Evolutionary conservation across 495 filamentous ascomycete species (phyloP).

Genomic region (Penicillium manginii): DNA sequence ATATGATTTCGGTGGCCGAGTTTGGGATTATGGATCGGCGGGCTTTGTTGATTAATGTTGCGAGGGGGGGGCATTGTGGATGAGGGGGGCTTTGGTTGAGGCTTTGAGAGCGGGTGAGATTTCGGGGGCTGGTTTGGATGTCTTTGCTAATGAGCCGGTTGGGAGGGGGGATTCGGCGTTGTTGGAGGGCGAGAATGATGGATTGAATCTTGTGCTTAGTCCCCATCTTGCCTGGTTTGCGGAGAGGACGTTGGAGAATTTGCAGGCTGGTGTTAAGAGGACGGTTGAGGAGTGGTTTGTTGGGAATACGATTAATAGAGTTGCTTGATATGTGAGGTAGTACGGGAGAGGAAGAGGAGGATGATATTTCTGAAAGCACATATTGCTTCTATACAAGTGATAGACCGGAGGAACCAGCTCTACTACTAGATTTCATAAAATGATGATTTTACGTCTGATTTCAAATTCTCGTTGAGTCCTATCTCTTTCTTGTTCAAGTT

Average conservation of each 20-base stretch:
- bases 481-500: too few relatives aligned
- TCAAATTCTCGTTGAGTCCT: too few relatives aligned
- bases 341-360: too few relatives aligned
- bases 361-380: too few relatives aligned
- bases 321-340: not conserved
- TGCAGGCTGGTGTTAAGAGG: slow-evolving; percentile 16
- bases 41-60: slow-evolving; percentile 58
- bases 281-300: slow-evolving; percentile 2
- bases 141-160: slow-evolving; percentile 56
- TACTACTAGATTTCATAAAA: too few relatives aligned
- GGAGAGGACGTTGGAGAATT: slow-evolving; percentile 39
- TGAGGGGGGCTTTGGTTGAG: slow-evolving; percentile 39
- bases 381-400: too few relatives aligned
- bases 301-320: slow-evolving; percentile 2
- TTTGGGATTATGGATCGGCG: slow-evolving; percentile 51
- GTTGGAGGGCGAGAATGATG: slow-evolving; percentile 18
- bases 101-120: slow-evolving; percentile 46
- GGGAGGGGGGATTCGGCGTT: slow-evolving; percentile 27
- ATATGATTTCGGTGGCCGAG: slow-evolving; percentile 51
- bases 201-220: slow-evolving; percentile 38
- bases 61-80: slow-evolving; percentile 61
- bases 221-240: slow-evolving; percentile 50
- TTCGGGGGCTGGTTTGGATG: slow-evolving; percentile 51
- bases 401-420: too few relatives aligned
- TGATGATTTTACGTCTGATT: too few relatives aligned